Conservation (phyloP, 352 stramenopile species). For the Phytopythium vexans region DNA sequence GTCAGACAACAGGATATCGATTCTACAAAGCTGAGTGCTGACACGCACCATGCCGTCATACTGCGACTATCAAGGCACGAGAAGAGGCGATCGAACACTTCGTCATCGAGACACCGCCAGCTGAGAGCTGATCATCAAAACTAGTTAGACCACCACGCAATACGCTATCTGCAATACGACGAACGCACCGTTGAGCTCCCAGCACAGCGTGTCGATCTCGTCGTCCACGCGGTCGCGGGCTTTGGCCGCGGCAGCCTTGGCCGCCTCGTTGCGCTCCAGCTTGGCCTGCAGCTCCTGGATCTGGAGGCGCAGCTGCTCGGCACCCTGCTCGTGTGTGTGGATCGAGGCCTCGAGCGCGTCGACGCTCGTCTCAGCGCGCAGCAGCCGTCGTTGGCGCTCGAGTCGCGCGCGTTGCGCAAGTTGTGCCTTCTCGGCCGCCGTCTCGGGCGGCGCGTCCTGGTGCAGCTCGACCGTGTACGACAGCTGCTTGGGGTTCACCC, state of each 20-base stretch:
- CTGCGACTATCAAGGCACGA: constrained; percentile 24
- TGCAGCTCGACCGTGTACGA: constrained; percentile 68
- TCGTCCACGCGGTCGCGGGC: constrained; percentile 41
- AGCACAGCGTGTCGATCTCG: constrained; percentile 52
- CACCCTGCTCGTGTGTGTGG: constrained; percentile 37
- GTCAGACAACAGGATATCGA: too few species aligned
- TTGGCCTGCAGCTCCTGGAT: constrained; percentile 51
- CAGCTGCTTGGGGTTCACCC: constrained; percentile 77
- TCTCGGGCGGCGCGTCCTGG: constrained; percentile 48
- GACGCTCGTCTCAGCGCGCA: constrained; percentile 31
- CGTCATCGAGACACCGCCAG: constrained; percentile 43
- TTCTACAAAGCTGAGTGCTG: background rate
- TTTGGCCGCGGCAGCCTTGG: constrained; percentile 25
- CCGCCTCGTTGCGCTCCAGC: constrained; percentile 32
- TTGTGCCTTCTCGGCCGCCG: constrained; percentile 32
- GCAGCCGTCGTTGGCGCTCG: constrained; percentile 39
- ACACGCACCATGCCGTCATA: constrained; percentile 30
- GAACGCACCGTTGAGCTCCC: constrained; percentile 60
- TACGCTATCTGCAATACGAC: background rate
- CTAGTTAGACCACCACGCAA: background rate
- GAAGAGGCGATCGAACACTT: constrained; percentile 24
- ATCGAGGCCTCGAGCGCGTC: constrained; percentile 40
- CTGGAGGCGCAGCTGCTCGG: constrained; percentile 50
- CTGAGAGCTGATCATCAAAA: constrained; percentile 25
- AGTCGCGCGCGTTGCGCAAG: constrained; percentile 42